Percentiles rank a stretch among this genome's conserved stretches.
Conservation (phyloP, 495 filamentous ascomycete genomes). For the Stereocaulon alpinum region DNA sequence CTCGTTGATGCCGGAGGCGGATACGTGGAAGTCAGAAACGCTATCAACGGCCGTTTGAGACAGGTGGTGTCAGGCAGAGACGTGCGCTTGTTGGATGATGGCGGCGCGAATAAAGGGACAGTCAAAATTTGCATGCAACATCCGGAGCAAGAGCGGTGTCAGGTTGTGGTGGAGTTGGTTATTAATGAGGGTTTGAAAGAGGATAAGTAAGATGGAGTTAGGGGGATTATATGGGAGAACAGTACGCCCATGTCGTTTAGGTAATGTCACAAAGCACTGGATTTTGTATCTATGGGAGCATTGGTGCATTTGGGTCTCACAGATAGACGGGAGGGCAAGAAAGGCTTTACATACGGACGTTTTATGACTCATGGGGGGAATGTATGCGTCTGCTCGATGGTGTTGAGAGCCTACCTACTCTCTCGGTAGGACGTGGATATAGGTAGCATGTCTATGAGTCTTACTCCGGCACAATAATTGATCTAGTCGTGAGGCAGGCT, state of each 20-base stretch:
- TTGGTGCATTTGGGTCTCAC: neutral
- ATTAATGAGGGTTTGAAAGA: slow-evolving; percentile 92
- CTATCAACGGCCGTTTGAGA: slow-evolving; percentile 83
- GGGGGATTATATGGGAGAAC: neutral
- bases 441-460: too few relatives aligned
- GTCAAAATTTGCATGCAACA: slow-evolving; percentile 95
- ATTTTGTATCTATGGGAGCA: neutral
- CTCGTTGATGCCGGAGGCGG: slow-evolving; percentile 74
- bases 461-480: too few relatives aligned
- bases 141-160: slow-evolving; percentile 67
- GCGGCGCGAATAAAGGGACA: slow-evolving; percentile 42
- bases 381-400: neutral
- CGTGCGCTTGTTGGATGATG: slow-evolving; percentile 81
- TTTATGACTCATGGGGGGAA: neutral
- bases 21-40: slow-evolving; percentile 94
- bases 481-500: too few relatives aligned
- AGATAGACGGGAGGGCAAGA: neutral
- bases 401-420: neutral
- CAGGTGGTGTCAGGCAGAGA: slow-evolving; percentile 91
- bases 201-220: slow-evolving; percentile 26
- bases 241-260: too few relatives aligned
- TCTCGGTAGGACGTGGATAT: too few relatives aligned
- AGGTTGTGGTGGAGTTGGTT: slow-evolving; percentile 84
- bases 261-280: neutral
- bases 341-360: neutral